Conservation (phyloP, 371 early-diverging fungal genomes). For the Phascolomyces articulosus region DNA sequence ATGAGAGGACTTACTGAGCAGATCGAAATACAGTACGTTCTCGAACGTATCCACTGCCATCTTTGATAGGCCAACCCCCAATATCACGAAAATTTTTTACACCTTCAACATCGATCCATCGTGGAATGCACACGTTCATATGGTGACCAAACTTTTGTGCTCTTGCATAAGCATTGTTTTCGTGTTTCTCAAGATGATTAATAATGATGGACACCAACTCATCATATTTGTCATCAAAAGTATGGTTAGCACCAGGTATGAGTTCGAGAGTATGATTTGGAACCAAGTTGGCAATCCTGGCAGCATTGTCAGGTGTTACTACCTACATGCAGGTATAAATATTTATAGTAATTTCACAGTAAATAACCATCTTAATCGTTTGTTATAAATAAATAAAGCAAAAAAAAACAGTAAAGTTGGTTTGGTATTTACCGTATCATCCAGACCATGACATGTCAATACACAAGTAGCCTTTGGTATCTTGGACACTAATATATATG, state of each 20-base stretch:
- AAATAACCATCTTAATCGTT: too few species aligned
- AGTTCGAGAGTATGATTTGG: conserved; percentile 55
- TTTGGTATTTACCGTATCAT: conserved; percentile 31
- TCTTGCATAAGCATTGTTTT: conserved; percentile 50
- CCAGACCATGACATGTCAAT: conserved; percentile 62
- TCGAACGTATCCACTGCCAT: conserved; percentile 48
- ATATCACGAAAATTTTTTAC: conserved; percentile 66
- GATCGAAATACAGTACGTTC: conserved; percentile 43
- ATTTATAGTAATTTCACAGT: background rate
- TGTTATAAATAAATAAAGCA: too few species aligned
- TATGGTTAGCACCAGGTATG: conserved; percentile 59
- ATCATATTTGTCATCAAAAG: conserved; percentile 49
- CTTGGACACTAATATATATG: conserved; percentile 28
- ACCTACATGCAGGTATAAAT: conserved; percentile 32
- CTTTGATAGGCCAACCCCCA: conserved; percentile 52
- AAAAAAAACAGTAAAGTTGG: background rate
- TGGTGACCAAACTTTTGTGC: conserved; percentile 34
- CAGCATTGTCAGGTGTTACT: conserved; percentile 62
- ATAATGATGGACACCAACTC: conserved; percentile 42
- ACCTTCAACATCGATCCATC: conserved; percentile 61
- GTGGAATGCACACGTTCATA: conserved; percentile 28
- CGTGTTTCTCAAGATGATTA: conserved; percentile 41
- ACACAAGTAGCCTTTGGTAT: conserved; percentile 61
- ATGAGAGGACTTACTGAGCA: conserved; percentile 29
- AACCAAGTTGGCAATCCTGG: conserved; percentile 51